Percentiles rank a stretch among this genome's conserved stretches.
These are phyloP conservation scores for Oryza brachyantha DNA, from an alignment of 176 grass and related monocot genomes.

Conservation along the genomic window DNA sequence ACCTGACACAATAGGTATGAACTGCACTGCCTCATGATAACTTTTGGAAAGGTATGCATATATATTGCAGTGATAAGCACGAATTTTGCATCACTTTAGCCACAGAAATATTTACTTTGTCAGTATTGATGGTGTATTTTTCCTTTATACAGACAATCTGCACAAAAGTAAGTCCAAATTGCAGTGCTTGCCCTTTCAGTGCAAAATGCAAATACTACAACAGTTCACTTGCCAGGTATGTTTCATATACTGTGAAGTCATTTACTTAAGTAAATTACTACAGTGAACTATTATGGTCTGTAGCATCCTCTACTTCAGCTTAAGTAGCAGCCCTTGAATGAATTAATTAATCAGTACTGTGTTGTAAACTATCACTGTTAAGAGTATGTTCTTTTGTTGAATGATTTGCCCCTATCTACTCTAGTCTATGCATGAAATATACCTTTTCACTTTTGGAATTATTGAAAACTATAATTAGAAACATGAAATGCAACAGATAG, in stretches of 20 bases:
- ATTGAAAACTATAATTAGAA: too few relatives aligned
- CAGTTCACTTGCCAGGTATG: conserved; percentile 43
- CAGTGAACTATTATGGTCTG: not conserved
- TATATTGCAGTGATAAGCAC: not conserved
- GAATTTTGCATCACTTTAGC: not conserved
- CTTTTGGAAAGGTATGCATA: conserved; percentile 55
- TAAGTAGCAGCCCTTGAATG: not conserved
- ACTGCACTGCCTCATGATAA: conserved; percentile 60
- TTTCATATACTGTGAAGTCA: conserved; percentile 13
- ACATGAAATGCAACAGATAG: too few relatives aligned
- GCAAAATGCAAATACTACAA: conserved; percentile 35
- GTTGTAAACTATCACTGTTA: not conserved
- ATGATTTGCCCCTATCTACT: not conserved
- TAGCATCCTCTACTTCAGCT: not conserved
- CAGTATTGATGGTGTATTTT: conserved; percentile 11
- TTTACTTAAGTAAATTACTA: conserved; percentile 13
- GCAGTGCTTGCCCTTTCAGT: conserved; percentile 47
- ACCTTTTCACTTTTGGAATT: too few relatives aligned
- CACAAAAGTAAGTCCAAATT: conserved; percentile 51
- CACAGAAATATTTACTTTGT: conserved; percentile 8
- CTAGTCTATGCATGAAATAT: not conserved
- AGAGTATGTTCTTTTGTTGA: not conserved
- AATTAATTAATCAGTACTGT: conserved; percentile 8
- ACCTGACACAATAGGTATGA: conserved; percentile 48
- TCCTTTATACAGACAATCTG: conserved; percentile 41